phyloP scores from a whole-genome alignment of 108 stramenopile genomes.

The Fistulifera solaris region DNA sequence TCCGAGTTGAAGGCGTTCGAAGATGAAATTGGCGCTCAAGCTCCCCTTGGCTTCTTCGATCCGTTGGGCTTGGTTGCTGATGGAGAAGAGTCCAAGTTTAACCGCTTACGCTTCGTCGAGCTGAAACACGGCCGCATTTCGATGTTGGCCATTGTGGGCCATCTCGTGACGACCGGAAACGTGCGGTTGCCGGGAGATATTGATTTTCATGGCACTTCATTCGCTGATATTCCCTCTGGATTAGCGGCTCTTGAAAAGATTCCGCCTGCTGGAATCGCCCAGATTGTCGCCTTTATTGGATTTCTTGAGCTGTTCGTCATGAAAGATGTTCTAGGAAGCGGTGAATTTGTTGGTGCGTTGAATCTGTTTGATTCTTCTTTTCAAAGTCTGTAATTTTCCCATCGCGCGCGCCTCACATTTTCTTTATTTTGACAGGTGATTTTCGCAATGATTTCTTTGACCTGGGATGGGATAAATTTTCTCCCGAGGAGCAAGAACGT shows the following conservation, averaged over 20 bases:
- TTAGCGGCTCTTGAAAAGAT: slow-evolving; percentile 29
- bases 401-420: too few species aligned
- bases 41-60: slow-evolving; percentile 49
- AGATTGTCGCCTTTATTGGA: slow-evolving; percentile 43
- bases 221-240: slow-evolving; percentile 49
- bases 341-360: slow-evolving; percentile 28
- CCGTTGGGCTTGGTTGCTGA: slow-evolving; percentile 44
- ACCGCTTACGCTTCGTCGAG: slow-evolving; percentile 76
- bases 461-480: slow-evolving; percentile 27
- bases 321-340: slow-evolving; percentile 32
- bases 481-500: slow-evolving; percentile 32
- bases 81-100: slow-evolving; percentile 32
- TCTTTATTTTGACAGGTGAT: slow-evolving; percentile 33
- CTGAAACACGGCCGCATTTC: slow-evolving; percentile 85
- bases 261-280: slow-evolving; percentile 29
- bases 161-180: slow-evolving; percentile 36
- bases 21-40: slow-evolving; percentile 78
- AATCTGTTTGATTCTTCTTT: too few species aligned
- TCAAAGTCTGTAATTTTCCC: too few species aligned
- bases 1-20: slow-evolving; percentile 36
- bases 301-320: slow-evolving; percentile 43
- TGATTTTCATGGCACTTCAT: slow-evolving; percentile 30
- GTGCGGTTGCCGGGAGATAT: slow-evolving; percentile 67
- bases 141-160: slow-evolving; percentile 60
- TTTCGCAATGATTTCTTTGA: slow-evolving; percentile 36